Evolutionary conservation across 2,329 filamentous ascomycete genomes (phyloP).

Genomic region (Aspergillus novofumigatus): DNA sequence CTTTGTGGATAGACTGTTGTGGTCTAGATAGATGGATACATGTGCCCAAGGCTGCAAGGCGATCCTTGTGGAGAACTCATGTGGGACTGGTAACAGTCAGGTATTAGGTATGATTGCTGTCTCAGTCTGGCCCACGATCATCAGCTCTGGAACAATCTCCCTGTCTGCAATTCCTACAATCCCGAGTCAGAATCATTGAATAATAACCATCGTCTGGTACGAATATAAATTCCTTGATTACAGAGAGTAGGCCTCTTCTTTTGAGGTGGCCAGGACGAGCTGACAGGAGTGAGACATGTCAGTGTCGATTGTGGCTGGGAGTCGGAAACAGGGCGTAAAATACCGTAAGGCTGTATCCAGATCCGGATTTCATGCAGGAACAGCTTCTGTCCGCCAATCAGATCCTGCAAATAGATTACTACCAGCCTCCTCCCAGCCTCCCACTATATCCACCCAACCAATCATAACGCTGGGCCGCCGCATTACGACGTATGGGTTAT

Average conservation of each 20-base stretch:
- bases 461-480: background rate
- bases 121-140: background rate
- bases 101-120: background rate
- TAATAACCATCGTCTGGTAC: too few relatives aligned
- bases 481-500: conserved; percentile 1
- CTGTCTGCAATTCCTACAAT: background rate
- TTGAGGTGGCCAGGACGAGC: background rate
- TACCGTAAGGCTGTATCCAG: background rate
- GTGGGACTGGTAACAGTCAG: background rate
- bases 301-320: background rate
- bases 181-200: too few relatives aligned
- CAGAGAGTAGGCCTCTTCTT: background rate
- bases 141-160: background rate
- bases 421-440: conserved; percentile 15
- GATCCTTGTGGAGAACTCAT: background rate
- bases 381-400: background rate
- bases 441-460: background rate
- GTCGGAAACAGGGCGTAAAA: background rate
- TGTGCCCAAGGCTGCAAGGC: background rate
- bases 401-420: background rate
- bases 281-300: background rate
- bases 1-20: background rate
- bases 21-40: background rate
- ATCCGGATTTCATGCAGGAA: conserved; percentile 1
- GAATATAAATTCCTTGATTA: too few relatives aligned